Evolutionary conservation across 2,329 filamentous ascomycete species (phyloP), one percentile per base, ranked within the genome.

Genomic region (Colletotrichum higginsianum): DNA sequence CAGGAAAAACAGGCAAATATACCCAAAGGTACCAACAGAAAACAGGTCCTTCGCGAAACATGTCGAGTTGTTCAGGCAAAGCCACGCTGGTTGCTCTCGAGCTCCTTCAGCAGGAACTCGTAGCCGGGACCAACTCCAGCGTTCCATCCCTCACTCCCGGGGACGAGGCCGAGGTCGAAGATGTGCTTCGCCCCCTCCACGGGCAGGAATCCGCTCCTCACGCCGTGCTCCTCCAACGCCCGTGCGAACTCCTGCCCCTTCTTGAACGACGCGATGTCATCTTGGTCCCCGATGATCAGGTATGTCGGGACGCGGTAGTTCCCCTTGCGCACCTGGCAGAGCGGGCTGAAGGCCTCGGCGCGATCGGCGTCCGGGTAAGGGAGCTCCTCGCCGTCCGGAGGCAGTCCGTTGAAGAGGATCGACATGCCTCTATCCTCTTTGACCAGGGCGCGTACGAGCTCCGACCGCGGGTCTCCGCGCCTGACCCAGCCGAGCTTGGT

Each of bases 351-450:
- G 4, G 68, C 68, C 1, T 67, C 66, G 18, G 71, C 73, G 7
- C 68, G 73, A 16, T 62, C 30, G 26, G 68, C 38, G 49, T 74
- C 53, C 11, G 74, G 61, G 9, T 52, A 67, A 23, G 58, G 62
- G 1, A 75, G 50, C 18, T 67, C 47, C 12, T 72, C 61, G 16
- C 72, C 72, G 16, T 62, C 56, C 13, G 63, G 2, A 0, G 75
- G 72, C 4, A 73, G 42, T 2, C 74, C 74, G 62, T 76, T 56
- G 47, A 75, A 73, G 23, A 76, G 72, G 18, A 76, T 50, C 12
- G 75, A 73, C 68, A 76, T 73, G 49, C 75, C 75, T 21, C 74
- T 72, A 40, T 73, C 55, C 38, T 76, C 75, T 44, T 76, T 75
- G 40, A 75, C 58, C 3, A 74, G 73, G 2, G 71, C 71, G n/a